Conservation (phyloP, 2,329 filamentous ascomycete genomes). For the Clonostachys rosea region DNA sequence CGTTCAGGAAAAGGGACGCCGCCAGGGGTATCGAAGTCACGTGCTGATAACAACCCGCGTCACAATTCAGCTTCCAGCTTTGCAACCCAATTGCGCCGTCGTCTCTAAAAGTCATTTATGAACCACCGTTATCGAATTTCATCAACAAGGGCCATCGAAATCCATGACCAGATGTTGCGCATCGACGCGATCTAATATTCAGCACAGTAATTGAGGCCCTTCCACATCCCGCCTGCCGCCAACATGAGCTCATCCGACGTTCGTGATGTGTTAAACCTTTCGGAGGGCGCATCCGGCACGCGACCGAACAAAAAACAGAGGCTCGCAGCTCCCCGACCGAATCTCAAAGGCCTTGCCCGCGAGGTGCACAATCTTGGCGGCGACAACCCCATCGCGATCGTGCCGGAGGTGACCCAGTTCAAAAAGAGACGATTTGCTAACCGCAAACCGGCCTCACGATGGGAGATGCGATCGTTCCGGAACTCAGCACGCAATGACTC, state of each 20-base stretch:
- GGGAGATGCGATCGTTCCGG: constrained; percentile 67
- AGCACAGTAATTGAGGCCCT: neutral
- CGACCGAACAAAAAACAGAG: constrained; percentile 74
- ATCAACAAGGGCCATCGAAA: too few species aligned
- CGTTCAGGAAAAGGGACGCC: constrained; percentile 35
- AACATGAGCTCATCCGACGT: constrained; percentile 74
- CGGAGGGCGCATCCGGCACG: constrained; percentile 46
- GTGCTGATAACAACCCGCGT: constrained; percentile 12
- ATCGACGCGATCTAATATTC: too few species aligned
- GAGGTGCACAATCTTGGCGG: constrained; percentile 63
- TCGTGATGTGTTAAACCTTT: constrained; percentile 82
- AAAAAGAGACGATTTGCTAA: constrained; percentile 53
- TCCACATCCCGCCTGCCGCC: constrained; percentile 9
- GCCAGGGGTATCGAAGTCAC: constrained; percentile 25
- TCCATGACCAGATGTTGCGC: too few species aligned
- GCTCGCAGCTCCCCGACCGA: constrained; percentile 52
- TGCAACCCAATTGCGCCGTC: too few species aligned
- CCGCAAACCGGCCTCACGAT: constrained; percentile 52
- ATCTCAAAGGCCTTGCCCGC: constrained; percentile 59
- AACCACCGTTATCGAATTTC: too few species aligned
- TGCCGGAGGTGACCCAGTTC: constrained; percentile 54
- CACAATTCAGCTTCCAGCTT: too few species aligned
- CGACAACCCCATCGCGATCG: constrained; percentile 63
- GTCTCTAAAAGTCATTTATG: too few species aligned
- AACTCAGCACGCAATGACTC: constrained; percentile 66